These are phyloP conservation scores for Phytophthora pini DNA, from an alignment of 352 stramenopile species.

Conservation along the genomic window DNA sequence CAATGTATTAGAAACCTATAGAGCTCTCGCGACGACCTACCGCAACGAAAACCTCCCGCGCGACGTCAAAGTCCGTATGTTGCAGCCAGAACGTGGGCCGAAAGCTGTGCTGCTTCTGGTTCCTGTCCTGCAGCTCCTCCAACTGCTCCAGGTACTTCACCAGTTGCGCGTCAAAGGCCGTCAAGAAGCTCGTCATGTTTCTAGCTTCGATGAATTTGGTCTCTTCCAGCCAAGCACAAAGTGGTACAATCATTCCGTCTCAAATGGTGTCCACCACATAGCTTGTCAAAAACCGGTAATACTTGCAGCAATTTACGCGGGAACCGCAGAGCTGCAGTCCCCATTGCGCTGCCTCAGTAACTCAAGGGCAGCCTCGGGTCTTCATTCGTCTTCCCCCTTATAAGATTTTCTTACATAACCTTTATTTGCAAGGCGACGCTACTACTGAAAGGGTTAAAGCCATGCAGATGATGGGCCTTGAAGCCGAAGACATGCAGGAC, in stretches of 20 bases:
- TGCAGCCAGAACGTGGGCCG: slow-evolving; percentile 83
- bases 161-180: slow-evolving; percentile 62
- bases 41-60: slow-evolving; percentile 81
- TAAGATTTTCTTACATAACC: not conserved
- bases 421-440: not conserved
- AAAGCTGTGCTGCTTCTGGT: slow-evolving; percentile 63
- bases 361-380: not conserved
- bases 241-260: slow-evolving; percentile 9
- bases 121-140: slow-evolving; percentile 63
- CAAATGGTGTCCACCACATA: slow-evolving; percentile 8
- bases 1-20: slow-evolving; percentile 8
- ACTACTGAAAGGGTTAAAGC: not conserved
- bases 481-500: slow-evolving; percentile 42
- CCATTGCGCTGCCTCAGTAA: not conserved
- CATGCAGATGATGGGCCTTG: slow-evolving; percentile 29
- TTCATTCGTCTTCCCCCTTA: not conserved
- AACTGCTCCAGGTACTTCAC: slow-evolving; percentile 62
- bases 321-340: not conserved
- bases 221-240: slow-evolving; percentile 3
- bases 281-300: slow-evolving; percentile 16
- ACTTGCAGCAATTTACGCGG: slow-evolving; percentile 6
- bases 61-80: slow-evolving; percentile 78
- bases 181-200: slow-evolving; percentile 62
- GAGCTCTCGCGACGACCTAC: slow-evolving; percentile 29
- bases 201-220: slow-evolving; percentile 3